These are phyloP conservation scores for Annona squamosa DNA, from an alignment of 164 flowering plant genomes.

Conservation along the genomic window DNA sequence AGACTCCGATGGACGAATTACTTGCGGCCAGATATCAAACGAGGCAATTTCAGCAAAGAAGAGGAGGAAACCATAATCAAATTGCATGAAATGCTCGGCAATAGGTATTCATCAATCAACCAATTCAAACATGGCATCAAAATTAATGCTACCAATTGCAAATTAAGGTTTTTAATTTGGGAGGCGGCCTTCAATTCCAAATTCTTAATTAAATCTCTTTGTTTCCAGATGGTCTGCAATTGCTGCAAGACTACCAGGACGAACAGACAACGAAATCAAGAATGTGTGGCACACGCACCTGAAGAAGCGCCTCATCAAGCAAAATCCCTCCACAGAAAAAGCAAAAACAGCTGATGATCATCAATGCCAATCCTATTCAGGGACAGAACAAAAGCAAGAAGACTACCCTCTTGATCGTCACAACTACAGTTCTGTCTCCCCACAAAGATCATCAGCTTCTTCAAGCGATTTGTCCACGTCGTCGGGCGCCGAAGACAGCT, in stretches of 20 bases:
- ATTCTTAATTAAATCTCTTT: constrained; percentile 9
- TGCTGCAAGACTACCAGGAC: constrained; percentile 30
- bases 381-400: background rate
- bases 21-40: constrained; percentile 32
- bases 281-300: constrained; percentile 38
- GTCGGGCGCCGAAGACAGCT: constrained; percentile 10
- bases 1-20: constrained; percentile 40
- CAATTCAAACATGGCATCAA: background rate
- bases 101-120: constrained; percentile 17
- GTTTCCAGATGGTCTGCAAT: constrained; percentile 31
- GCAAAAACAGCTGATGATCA: background rate
- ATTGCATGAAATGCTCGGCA: constrained; percentile 31
- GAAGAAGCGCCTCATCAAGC: constrained; percentile 24
- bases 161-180: background rate
- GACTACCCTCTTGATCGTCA: background rate
- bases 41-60: constrained; percentile 28
- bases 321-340: constrained; percentile 11
- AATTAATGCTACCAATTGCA: background rate
- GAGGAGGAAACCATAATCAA: constrained; percentile 34
- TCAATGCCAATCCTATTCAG: background rate
- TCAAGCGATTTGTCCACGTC: constrained; percentile 22
- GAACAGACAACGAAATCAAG: constrained; percentile 35
- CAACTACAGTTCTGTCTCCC: constrained; percentile 13
- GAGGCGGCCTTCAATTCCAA: background rate
- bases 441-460: constrained; percentile 19